These are phyloP conservation scores for Pluteus cervinus DNA, from an alignment of 768 basidiomycete species.

Conservation along the genomic window DNA sequence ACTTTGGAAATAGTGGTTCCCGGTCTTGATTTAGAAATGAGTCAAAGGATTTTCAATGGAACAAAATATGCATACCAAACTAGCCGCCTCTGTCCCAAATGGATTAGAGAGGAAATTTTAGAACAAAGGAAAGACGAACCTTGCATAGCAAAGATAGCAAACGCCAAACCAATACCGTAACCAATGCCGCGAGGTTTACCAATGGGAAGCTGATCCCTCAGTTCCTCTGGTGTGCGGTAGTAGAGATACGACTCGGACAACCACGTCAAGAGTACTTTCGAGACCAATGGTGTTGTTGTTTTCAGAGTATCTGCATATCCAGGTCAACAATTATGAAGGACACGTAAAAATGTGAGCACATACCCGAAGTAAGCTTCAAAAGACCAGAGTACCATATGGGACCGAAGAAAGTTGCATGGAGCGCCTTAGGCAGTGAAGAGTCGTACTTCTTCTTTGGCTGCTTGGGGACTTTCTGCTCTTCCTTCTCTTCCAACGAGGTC, in stretches of 20 bases:
- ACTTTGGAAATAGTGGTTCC: constrained; percentile 42
- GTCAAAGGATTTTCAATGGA: background rate
- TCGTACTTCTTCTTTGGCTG: constrained; percentile 34
- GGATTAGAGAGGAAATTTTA: background rate
- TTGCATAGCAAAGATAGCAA: constrained; percentile 59
- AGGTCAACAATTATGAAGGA: constrained; percentile 7
- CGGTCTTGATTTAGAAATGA: constrained; percentile 20
- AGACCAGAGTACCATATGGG: constrained; percentile 43
- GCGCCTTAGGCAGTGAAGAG: constrained; percentile 41
- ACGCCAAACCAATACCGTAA: constrained; percentile 55
- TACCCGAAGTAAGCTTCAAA: constrained; percentile 40
- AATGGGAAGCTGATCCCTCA: constrained; percentile 28
- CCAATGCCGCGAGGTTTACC: constrained; percentile 43
- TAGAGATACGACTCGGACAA: constrained; percentile 43
- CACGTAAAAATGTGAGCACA: constrained; percentile 4
- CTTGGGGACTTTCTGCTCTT: background rate
- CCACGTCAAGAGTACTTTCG: constrained; percentile 56
- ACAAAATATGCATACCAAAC: constrained; percentile 22
- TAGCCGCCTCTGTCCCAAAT: constrained; percentile 29
- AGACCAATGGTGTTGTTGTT: constrained; percentile 51
- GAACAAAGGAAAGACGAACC: constrained; percentile 21
- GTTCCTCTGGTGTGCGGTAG: constrained; percentile 26
- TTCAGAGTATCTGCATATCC: constrained; percentile 34
- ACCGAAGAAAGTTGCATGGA: constrained; percentile 39
- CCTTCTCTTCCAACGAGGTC: background rate